phyloP scores from a whole-genome alignment of 176 grass and related monocot genomes.

The Oryza punctata region DNA sequence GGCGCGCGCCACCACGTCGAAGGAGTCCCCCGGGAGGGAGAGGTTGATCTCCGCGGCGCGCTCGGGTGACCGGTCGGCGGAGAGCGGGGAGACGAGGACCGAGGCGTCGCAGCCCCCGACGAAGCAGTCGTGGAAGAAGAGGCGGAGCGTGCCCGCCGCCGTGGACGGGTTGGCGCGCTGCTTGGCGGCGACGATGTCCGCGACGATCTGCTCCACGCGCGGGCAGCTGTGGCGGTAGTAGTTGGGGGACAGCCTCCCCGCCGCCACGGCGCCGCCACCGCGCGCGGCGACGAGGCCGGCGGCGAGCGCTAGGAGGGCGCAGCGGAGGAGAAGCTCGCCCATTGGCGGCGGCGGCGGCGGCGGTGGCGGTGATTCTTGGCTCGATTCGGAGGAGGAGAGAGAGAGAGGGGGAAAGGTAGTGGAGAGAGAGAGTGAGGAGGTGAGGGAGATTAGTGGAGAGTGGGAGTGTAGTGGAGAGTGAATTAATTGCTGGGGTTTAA shows the following conservation, averaged over 20 bases:
- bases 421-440: not conserved
- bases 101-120: slow-evolving; percentile 87
- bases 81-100: slow-evolving; percentile 58
- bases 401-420: slow-evolving; percentile 30
- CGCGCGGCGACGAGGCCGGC: slow-evolving; percentile 15
- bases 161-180: slow-evolving; percentile 82
- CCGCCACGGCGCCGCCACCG: not conserved
- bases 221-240: slow-evolving; percentile 86
- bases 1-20: slow-evolving; percentile 74
- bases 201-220: slow-evolving; percentile 61
- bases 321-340: slow-evolving; percentile 31
- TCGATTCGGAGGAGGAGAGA: not conserved
- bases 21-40: slow-evolving; percentile 84
- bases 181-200: slow-evolving; percentile 60
- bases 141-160: slow-evolving; percentile 73
- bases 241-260: slow-evolving; percentile 38
- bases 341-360: not conserved
- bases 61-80: slow-evolving; percentile 37
- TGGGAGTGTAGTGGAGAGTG: not conserved
- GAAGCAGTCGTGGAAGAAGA: slow-evolving; percentile 99
- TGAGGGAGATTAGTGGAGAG: slow-evolving; percentile 12
- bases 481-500: slow-evolving; percentile 51
- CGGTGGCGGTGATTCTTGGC: not conserved
- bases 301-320: slow-evolving; percentile 19
- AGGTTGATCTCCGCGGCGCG: slow-evolving; percentile 83